Base-by-base conservation (phyloP, 1,139 yeast genomes). In the Yamadazyma sp. region DNA sequence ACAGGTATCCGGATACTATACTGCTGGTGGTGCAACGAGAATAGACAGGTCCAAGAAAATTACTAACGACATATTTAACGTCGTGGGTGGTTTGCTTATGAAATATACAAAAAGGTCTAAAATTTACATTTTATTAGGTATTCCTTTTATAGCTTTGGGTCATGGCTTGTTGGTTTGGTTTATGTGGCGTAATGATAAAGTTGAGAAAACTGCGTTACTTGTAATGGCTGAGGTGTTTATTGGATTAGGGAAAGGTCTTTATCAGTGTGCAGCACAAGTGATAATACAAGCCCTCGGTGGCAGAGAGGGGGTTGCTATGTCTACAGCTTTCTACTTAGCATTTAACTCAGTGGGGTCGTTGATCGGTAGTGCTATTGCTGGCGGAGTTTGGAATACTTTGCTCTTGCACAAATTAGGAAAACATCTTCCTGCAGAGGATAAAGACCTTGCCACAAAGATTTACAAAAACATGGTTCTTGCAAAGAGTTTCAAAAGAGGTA, bases 91-190 rank as follows among this genome's bases (percentile, higher is more conserved):
- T 23, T 9, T 48, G 17, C 39, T 41, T 26, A 49, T 62, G 44
- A 59, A 62, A 35, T 41, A 48, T 28, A 53, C 54, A 31, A 56
- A 54, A 28, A 47, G 42, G 23, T 58, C 61, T 54, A 62, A 61
- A 43, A 39, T 55, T 14, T 50, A 49, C 40, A 42, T 58, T 14
- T 49, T 42, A 40, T 47, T 54, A 31, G 66, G 58, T 15, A 41
- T 59, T 8, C 67, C 68, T 1, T 38, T 64, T 15, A 37, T 46
- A 36, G 39, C 53, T 22, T 41, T 62, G 10, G 64, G 61, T 10
- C 51, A 50, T 30, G 54, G 44, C 9, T 40, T 59, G 22, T 42
- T 58, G 18, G 58, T 51, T 2, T 51, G 43, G 45, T 54, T 55
- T 37, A 48, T 55, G 43, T 46, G 53, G 40, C 47, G 54, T 39